Evolutionary conservation across 106 monocot genomes (phyloP).

Genomic region (Phalaenopsis aphrodite): DNA sequence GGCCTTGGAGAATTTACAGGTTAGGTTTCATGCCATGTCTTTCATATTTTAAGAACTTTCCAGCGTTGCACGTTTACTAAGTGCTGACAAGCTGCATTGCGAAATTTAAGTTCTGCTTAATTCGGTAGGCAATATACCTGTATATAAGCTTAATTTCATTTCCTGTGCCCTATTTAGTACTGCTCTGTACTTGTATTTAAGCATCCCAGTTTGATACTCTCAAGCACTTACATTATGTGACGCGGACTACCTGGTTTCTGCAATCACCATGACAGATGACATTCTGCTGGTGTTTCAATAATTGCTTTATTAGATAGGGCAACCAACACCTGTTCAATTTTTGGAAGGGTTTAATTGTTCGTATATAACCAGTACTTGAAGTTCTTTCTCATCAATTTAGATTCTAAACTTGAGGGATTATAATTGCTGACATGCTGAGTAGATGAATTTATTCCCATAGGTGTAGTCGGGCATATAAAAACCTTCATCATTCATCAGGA

Average conservation of each 20-base stretch:
- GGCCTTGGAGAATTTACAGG: slow-evolving; percentile 99
- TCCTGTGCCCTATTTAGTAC: background rate
- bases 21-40: background rate
- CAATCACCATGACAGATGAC: background rate
- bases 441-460: background rate
- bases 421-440: background rate
- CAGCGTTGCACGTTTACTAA: background rate
- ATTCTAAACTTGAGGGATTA: background rate
- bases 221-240: background rate
- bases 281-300: background rate
- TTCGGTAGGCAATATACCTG: background rate
- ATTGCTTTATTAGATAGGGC: background rate
- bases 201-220: background rate
- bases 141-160: background rate
- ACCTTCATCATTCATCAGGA: background rate
- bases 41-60: background rate
- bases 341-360: background rate
- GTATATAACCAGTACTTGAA: background rate
- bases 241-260: background rate
- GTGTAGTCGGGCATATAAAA: background rate
- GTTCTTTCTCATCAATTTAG: background rate
- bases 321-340: background rate
- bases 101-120: background rate
- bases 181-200: background rate
- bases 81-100: background rate